Evolutionary conservation across 2,329 filamentous ascomycete genomes (phyloP).

Genomic region (Cadophora sp.): DNA sequence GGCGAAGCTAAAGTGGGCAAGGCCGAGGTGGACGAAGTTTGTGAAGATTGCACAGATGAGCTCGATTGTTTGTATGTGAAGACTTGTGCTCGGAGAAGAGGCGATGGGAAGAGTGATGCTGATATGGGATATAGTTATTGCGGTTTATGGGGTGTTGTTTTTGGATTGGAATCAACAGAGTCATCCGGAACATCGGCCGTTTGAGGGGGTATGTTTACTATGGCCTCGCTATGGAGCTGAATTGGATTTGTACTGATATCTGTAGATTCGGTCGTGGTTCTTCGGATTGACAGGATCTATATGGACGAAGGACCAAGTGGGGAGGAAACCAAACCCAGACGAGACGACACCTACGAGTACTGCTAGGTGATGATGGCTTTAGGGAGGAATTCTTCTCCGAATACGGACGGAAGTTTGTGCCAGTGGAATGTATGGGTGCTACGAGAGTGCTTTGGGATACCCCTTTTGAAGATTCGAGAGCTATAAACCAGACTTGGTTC

Average conservation of each 20-base stretch:
- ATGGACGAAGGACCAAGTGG: slow-evolving; percentile 41
- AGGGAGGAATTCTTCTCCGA: background rate
- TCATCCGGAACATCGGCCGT: slow-evolving; percentile 50
- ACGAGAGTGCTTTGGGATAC: too few species aligned
- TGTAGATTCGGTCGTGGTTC: slow-evolving; percentile 50
- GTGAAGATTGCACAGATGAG: slow-evolving; percentile 66
- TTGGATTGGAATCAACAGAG: slow-evolving; percentile 60
- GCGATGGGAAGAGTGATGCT: slow-evolving; percentile 18
- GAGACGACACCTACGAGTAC: slow-evolving; percentile 33
- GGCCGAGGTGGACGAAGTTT: slow-evolving; percentile 69
- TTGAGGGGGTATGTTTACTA: slow-evolving; percentile 54
- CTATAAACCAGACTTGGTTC: background rate
- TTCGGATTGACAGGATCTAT: slow-evolving; percentile 48
- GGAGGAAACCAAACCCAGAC: slow-evolving; percentile 30
- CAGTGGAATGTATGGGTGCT: background rate
- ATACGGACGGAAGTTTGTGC: background rate
- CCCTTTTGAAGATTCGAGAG: background rate
- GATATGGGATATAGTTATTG: slow-evolving; percentile 51
- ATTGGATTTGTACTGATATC: slow-evolving; percentile 27
- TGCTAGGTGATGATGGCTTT: slow-evolving; percentile 23
- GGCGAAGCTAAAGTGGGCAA: slow-evolving; percentile 64
- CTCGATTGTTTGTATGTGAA: slow-evolving; percentile 42
- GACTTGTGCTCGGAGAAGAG: background rate
- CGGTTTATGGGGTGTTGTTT: slow-evolving; percentile 65
- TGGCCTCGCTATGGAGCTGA: background rate